A percentile compares a stretch with the other conserved stretches of the same genome.
Evolutionary conservation across 768 basidiomycete species (phyloP).

Genomic region (Phylloporus arenicola): DNA sequence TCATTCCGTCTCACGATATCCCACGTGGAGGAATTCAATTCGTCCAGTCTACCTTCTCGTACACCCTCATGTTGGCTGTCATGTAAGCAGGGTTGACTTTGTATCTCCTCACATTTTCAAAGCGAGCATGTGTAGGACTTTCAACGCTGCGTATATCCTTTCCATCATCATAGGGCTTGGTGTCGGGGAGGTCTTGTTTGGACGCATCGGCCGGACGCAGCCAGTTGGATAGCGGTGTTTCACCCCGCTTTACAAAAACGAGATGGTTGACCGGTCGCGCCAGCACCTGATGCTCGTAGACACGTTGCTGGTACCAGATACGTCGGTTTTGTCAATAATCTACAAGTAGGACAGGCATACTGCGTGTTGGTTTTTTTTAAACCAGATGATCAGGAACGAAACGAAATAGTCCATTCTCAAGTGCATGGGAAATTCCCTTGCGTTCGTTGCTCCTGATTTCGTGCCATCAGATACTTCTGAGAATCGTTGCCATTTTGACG

Average conservation of each 20-base stretch:
- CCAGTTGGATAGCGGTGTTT: neutral
- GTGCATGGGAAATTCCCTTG: too few relatives aligned
- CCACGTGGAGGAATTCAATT: constrained; percentile 63
- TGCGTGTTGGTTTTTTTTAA: too few relatives aligned
- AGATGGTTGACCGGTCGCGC: neutral
- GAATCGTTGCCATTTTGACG: constrained; percentile 21
- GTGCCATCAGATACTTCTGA: too few relatives aligned
- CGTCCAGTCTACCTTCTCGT: constrained; percentile 57
- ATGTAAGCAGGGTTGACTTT: constrained; percentile 47
- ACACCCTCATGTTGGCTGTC: constrained; percentile 73
- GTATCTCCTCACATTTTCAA: neutral
- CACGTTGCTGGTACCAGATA: neutral
- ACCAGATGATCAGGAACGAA: too few relatives aligned
- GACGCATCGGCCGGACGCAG: constrained; percentile 39
- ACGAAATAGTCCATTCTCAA: too few relatives aligned
- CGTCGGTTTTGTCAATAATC: neutral
- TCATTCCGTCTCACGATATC: constrained; percentile 61
- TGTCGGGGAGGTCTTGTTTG: constrained; percentile 70
- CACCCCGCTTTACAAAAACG: neutral
- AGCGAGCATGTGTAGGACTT: constrained; percentile 54
- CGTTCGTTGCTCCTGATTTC: too few relatives aligned
- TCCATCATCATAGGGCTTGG: constrained; percentile 66
- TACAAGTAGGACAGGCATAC: too few relatives aligned
- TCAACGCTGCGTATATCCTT: constrained; percentile 73
- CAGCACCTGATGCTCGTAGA: neutral